Base-by-base conservation (phyloP, 2,329 filamentous ascomycete species). In the Ascochyta viciae-villosae region DNA sequence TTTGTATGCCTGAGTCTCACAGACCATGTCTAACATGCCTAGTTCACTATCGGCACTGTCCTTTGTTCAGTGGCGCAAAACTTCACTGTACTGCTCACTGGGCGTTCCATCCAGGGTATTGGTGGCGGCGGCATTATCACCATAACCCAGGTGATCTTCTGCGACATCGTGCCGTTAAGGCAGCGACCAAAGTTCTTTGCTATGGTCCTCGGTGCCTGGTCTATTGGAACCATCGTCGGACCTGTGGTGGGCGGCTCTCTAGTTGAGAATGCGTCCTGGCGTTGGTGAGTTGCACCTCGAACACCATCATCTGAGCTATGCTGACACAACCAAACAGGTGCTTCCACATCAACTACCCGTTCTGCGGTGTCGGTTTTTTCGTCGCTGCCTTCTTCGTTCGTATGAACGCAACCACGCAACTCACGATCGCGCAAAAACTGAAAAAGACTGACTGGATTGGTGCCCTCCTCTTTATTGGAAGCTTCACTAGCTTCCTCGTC, bases 261-360 rank as follows among this genome's bases (percentile, higher is more conserved):
- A 47, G 79, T 82, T 0, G 76, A 84, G 57, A 73, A 80, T 38
- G 76, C 77, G 0, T 75, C 75, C 0, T 87, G 85, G 86, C 75
- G 83, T 10, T 89, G 86, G 86, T 57, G 15, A 27, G 54, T 49
- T 16, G 19, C 12, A 26, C 9, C 6, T 42, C 26, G 13, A 15
- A 3, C 31, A 13, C 4, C n/a, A 15, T 26, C 6, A 24, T 3
- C 3, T 13, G 16, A 24, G 5, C 19, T 22, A 15, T 27, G 29
- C 39, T 57, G n/a, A 57, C 29, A 23, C 24, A 34, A n/a, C 16
- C 2, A 10, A 6, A 10, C 24, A 57, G 54, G 54, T 83, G 88
- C 38, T 87, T 88, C 66, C 88, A 83, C 77, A 78, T 87, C 64
- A 88, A 88, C 61, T 76, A 86, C 6, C 85, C 86, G 2, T 81